Evolutionary conservation across 2,329 filamentous ascomycete genomes (phyloP).

Genomic region (Epichloe elymi): DNA sequence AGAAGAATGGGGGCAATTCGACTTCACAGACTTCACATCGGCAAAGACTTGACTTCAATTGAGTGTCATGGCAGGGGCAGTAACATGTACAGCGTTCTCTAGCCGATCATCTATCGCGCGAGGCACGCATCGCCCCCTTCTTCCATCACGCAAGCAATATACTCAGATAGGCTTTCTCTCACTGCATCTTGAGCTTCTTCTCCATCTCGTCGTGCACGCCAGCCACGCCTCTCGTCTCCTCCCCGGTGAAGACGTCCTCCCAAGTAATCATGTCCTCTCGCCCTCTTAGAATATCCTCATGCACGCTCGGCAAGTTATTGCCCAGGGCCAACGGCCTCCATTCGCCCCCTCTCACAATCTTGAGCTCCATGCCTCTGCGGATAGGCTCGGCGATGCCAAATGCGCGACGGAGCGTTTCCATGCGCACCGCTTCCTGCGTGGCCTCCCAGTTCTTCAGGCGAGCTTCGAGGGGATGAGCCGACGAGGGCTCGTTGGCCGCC

Average conservation of each 20-base stretch:
- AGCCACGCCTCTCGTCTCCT: constrained; percentile 56
- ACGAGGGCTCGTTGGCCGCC: constrained; percentile 34
- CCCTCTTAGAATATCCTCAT: constrained; percentile 80
- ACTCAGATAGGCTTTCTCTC: background rate
- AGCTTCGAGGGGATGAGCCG: constrained; percentile 76
- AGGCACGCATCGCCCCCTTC: no score
- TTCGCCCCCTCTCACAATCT: constrained; percentile 67
- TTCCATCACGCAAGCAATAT: no score
- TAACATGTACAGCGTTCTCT: no score
- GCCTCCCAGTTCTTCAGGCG: constrained; percentile 82
- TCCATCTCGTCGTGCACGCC: constrained; percentile 91
- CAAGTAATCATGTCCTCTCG: constrained; percentile 67
- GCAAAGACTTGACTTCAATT: no score
- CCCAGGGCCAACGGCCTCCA: constrained; percentile 66
- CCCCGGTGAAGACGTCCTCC: constrained; percentile 86
- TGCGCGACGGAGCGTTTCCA: constrained; percentile 73
- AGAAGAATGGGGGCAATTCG: no score
- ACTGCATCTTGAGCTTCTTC: constrained; percentile 66
- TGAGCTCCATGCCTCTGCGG: constrained; percentile 85
- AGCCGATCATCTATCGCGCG: no score
- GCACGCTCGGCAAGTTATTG: constrained; percentile 48
- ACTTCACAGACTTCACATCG: no score
- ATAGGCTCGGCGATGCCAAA: constrained; percentile 92
- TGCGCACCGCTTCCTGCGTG: constrained; percentile 77
- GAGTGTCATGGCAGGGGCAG: no score